Percentiles rank a stretch among this genome's conserved stretches.
Evolutionary conservation across 225 moss, liverwort and hornwort species (phyloP).

Genomic region (Neckera pumila): DNA sequence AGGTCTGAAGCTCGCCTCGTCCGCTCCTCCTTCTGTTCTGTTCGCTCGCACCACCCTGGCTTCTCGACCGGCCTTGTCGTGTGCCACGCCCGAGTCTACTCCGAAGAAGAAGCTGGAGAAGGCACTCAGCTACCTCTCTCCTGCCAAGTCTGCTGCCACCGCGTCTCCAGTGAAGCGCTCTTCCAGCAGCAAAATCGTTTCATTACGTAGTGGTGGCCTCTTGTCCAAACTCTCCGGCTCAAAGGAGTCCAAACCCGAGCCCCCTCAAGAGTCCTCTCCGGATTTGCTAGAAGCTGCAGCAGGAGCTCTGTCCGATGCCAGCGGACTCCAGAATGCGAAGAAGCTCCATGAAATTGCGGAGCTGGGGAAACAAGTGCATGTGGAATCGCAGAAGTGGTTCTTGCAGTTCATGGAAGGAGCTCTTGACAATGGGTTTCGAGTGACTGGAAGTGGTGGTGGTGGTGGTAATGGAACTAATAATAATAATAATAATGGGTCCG

Average conservation of each 20-base stretch:
- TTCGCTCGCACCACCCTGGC: constrained; percentile 20
- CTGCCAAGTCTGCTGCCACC: not conserved
- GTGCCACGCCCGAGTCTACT: constrained; percentile 1
- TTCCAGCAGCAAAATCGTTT: constrained; percentile 20
- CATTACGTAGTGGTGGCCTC: not conserved
- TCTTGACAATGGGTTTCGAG: constrained; percentile 29
- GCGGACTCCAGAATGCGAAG: not conserved
- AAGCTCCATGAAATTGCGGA: constrained; percentile 28
- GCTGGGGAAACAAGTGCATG: constrained; percentile 26
- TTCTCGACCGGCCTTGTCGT: constrained; percentile 14
- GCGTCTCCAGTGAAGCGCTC: constrained; percentile 18
- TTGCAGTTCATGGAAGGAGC: constrained; percentile 48
- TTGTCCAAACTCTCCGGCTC: not conserved
- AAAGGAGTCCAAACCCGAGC: not conserved
- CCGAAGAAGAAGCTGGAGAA: constrained; percentile 24
- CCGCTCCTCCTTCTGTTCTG: constrained; percentile 3
- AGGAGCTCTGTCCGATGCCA: not conserved
- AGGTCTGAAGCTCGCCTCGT: constrained; percentile 21
- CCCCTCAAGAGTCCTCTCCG: not conserved
- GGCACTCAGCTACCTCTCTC: constrained; percentile 20
- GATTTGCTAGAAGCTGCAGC: not conserved
- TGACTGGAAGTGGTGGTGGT: not conserved
- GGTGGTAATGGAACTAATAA: not conserved
- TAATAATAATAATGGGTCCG: not conserved
- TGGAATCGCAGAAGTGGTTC: constrained; percentile 45